Percentiles rank a stretch among this genome's conserved stretches.
Evolutionary conservation across 1,284 basidiomycete genomes (phyloP).

Genomic region (Ustilago vetiveriae): DNA sequence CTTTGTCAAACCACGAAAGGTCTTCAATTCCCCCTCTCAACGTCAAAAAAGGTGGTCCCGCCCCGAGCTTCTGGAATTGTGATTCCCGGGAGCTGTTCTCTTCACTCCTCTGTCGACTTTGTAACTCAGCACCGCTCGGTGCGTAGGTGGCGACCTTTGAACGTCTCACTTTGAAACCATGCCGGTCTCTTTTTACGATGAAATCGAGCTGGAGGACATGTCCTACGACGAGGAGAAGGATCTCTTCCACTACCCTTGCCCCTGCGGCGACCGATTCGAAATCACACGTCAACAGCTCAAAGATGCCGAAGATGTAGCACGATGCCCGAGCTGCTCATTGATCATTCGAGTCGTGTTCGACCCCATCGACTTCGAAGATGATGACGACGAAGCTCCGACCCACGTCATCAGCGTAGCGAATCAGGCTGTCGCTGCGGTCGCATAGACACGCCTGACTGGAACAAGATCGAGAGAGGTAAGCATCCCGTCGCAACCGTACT

Average conservation of each 20-base stretch:
- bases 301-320: conserved; percentile 94
- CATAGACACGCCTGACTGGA: conserved; percentile 8
- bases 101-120: background rate
- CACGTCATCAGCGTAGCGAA: conserved; percentile 19
- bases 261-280: conserved; percentile 98
- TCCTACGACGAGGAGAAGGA: conserved; percentile 64
- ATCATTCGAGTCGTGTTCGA: conserved; percentile 94
- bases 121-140: conserved; percentile 4
- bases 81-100: conserved; percentile 24
- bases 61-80: too few species aligned
- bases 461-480: conserved; percentile 16
- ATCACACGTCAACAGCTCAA: conserved; percentile 84
- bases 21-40: background rate
- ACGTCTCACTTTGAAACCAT: conserved; percentile 10
- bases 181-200: conserved; percentile 61
- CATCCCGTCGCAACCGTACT: background rate
- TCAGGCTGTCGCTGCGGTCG: conserved; percentile 21
- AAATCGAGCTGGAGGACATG: conserved; percentile 67
- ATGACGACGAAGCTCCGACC: conserved; percentile 24
- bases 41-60: too few species aligned
- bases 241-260: conserved; percentile 89
- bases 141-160: conserved; percentile 35
- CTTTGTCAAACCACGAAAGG: conserved; percentile 13
- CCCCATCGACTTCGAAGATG: conserved; percentile 73
- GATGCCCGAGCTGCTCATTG: conserved; percentile 93